Evolutionary conservation across 2,329 filamentous ascomycete genomes (phyloP), one percentile per base, ranked within the genome.

Genomic region (Leptosphaerulina australis): DNA sequence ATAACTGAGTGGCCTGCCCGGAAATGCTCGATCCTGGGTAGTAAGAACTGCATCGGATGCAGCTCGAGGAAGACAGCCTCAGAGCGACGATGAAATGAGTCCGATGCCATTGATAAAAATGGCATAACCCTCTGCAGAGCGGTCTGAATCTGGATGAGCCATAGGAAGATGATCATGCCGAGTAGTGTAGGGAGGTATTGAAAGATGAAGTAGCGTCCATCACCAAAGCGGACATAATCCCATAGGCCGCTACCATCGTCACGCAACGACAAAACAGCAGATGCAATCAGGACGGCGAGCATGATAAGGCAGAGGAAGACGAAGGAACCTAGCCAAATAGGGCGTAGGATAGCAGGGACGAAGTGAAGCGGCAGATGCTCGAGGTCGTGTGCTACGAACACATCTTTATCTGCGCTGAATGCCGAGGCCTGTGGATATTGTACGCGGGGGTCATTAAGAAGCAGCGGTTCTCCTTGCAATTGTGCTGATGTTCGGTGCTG

Each of bases 181-280:
- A 95, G 67, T 0, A 96, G 76, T 48, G 91, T 90, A 2, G 93
- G 92, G 1, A 97, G 76, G 57, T 96, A 90, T 54, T 91, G 83
- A 70, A 96, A 94, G 36, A 95, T 73, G 69, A 97, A 96, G 73
- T 95, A 96, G 58, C 86, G 81, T 7, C 80, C 81, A 39, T 87
- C 87, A 53, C 88, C 88, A 49, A 91, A 87, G 22, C 80, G 81
- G 25, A 77, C 76, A 68, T 92, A 96, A 3, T 80, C 73, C 66
- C 83, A 85, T 10, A 97, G 75, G 6, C 70, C 90, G 8, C 78
- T 70, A 0, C 90, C 90, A 8, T 79, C 71, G 56, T 9, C 55
- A 38, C 63, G 67, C 28, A 66, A 62, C 12, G 72, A 74, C 50
- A 68, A 69, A 4, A 72, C 53, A 12, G 88, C 89, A 57, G 83